Percentiles rank a stretch among this genome's conserved stretches.
Conservation (phyloP, 2,329 filamentous ascomycete genomes). For the Calycina herbarum region DNA sequence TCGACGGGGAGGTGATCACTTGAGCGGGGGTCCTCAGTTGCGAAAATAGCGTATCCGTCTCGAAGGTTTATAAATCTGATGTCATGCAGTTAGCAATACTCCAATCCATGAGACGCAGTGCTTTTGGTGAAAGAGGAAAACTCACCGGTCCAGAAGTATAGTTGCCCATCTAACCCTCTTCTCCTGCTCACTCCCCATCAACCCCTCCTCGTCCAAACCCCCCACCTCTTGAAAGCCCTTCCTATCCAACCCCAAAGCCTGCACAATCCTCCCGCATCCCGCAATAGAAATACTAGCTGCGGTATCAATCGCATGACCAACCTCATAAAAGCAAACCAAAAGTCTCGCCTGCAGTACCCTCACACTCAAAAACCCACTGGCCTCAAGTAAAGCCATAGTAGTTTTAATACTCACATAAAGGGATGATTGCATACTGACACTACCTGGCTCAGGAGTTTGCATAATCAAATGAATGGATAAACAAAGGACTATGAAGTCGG, state of each 20-base stretch:
- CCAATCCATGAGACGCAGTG: no score
- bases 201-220: neutral
- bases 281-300: constrained; percentile 12
- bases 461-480: constrained; percentile 13
- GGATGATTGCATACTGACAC: constrained; percentile 9
- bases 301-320: constrained; percentile 16
- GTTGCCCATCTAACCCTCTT: constrained; percentile 20
- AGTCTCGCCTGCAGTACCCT: constrained; percentile 12
- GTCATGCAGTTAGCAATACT: no score
- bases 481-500: constrained; percentile 14
- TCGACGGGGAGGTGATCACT: constrained; percentile 14
- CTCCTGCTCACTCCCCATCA: constrained; percentile 12
- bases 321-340: constrained; percentile 20
- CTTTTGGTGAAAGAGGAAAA: neutral
- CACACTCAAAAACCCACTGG: constrained; percentile 10
- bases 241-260: constrained; percentile 11
- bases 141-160: constrained; percentile 17
- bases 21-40: constrained; percentile 13
- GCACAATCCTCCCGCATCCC: constrained; percentile 12
- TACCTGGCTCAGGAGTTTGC: neutral
- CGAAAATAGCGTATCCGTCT: constrained; percentile 11
- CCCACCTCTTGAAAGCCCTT: constrained; percentile 8
- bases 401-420: constrained; percentile 16
- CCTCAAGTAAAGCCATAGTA: constrained; percentile 15
- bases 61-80: constrained; percentile 11